Conservation (phyloP, 257 asterid species). For the Przewalskia tangutica region DNA sequence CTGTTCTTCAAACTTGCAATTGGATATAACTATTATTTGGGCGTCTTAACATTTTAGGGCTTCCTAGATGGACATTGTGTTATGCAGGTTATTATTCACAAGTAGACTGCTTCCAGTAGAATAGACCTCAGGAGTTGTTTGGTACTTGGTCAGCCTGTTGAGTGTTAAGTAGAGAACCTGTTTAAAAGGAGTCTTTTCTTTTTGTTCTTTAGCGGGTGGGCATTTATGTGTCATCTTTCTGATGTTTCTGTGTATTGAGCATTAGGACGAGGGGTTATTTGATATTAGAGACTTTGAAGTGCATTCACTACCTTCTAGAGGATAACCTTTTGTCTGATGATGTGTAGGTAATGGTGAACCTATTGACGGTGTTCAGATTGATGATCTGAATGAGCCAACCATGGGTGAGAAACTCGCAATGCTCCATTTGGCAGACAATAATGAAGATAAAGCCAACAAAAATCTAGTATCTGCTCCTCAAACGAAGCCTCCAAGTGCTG, state of each 20-base stretch:
- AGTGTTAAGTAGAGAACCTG: neutral
- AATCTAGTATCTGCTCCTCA: slow-evolving; percentile 15
- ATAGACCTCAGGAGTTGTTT: neutral
- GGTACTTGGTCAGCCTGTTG: neutral
- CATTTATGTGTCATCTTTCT: neutral
- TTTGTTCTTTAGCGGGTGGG: neutral
- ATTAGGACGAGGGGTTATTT: neutral
- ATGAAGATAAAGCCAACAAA: slow-evolving; percentile 20
- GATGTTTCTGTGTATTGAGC: neutral
- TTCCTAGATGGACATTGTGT: neutral
- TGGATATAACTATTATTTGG: neutral
- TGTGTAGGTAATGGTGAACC: slow-evolving; percentile 37
- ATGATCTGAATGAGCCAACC: slow-evolving; percentile 71
- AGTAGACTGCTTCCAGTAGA: neutral
- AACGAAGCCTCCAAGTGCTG: slow-evolving; percentile 81
- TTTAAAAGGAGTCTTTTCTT: neutral
- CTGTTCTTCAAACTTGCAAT: neutral
- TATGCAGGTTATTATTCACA: neutral
- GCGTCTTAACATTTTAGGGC: neutral
- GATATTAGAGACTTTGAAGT: neutral
- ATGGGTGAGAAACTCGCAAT: slow-evolving; percentile 84
- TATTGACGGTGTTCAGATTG: slow-evolving; percentile 30
- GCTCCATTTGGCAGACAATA: slow-evolving; percentile 41
- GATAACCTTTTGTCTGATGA: slow-evolving; percentile 3
- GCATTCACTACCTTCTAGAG: neutral